phyloP scores from a whole-genome alignment of 768 basidiomycete species.

The Omphalotus guepiniiformis region DNA sequence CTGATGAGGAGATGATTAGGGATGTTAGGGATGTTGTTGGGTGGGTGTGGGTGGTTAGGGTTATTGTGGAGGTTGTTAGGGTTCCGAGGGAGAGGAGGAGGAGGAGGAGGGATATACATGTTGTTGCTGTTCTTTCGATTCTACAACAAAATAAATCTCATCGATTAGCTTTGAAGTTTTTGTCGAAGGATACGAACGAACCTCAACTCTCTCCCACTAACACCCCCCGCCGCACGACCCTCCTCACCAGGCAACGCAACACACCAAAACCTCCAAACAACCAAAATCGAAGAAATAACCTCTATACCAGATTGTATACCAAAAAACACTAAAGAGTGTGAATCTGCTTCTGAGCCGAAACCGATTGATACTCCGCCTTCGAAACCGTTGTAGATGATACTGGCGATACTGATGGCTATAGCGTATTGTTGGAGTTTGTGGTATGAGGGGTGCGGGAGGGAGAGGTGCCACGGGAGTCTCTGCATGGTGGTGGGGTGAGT shows the following conservation, averaged over 20 bases:
- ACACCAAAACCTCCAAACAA: constrained; percentile 40
- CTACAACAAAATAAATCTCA: constrained; percentile 13
- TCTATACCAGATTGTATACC: constrained; percentile 46
- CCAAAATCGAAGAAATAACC: constrained; percentile 39
- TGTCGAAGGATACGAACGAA: constrained; percentile 6
- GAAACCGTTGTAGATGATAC: constrained; percentile 31
- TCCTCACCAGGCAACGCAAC: constrained; percentile 31
- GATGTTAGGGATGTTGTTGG: constrained; percentile 36
- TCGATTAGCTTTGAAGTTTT: not conserved
- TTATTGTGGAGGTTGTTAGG: constrained; percentile 27
- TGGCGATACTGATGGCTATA: constrained; percentile 36
- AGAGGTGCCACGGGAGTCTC: no score
- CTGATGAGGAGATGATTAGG: constrained; percentile 38
- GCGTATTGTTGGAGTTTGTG: constrained; percentile 32
- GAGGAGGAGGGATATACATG: constrained; percentile 32
- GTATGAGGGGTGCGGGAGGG: constrained; percentile 16
- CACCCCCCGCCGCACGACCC: constrained; percentile 4
- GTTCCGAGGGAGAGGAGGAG: constrained; percentile 34
- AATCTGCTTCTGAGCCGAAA: constrained; percentile 41
- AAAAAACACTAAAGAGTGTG: constrained; percentile 42
- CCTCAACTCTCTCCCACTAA: constrained; percentile 16
- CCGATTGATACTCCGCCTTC: constrained; percentile 40
- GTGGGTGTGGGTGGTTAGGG: constrained; percentile 29
- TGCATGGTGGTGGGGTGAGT: no score
- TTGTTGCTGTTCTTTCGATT: constrained; percentile 33